phyloP scores from a whole-genome alignment of 2,329 filamentous ascomycete genomes.

The Colletotrichum scovillei region DNA sequence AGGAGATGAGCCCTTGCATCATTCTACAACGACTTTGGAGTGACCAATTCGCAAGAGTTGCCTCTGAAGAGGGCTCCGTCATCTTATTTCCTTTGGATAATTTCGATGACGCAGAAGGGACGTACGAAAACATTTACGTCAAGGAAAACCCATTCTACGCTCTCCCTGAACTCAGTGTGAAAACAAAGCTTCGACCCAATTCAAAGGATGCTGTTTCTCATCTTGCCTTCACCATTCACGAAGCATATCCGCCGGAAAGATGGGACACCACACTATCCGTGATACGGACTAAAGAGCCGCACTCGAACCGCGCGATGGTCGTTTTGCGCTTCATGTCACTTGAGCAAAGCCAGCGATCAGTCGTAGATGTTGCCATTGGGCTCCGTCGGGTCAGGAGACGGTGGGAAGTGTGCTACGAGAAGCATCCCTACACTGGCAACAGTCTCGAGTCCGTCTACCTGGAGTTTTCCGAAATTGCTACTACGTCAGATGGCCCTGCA shows the following conservation, averaged over 20 bases:
- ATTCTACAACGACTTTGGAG: conserved; percentile 12
- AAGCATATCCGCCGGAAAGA: conserved; percentile 11
- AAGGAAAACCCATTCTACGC: conserved; percentile 15
- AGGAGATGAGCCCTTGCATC: neutral
- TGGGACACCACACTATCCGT: conserved; percentile 14
- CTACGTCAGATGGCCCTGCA: neutral
- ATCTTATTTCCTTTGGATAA: neutral
- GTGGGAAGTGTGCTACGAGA: conserved; percentile 14
- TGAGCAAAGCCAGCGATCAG: neutral
- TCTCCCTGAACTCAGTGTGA: conserved; percentile 4
- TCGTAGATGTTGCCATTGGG: neutral
- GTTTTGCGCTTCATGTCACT: neutral
- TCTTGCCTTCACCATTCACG: neutral
- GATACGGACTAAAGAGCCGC: conserved; percentile 14
- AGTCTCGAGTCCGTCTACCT: neutral
- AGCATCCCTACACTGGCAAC: neutral
- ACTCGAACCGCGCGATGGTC: neutral
- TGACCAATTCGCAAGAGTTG: conserved; percentile 13
- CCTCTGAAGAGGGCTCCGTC: neutral
- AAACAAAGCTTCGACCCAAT: neutral
- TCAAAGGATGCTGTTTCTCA: neutral
- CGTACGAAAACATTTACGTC: conserved; percentile 12
- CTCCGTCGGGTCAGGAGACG: neutral
- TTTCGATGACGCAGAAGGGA: neutral
- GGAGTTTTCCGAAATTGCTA: neutral